These are phyloP conservation scores for Suillus subalutaceus DNA, from an alignment of 768 basidiomycete species.

Conservation along the genomic window DNA sequence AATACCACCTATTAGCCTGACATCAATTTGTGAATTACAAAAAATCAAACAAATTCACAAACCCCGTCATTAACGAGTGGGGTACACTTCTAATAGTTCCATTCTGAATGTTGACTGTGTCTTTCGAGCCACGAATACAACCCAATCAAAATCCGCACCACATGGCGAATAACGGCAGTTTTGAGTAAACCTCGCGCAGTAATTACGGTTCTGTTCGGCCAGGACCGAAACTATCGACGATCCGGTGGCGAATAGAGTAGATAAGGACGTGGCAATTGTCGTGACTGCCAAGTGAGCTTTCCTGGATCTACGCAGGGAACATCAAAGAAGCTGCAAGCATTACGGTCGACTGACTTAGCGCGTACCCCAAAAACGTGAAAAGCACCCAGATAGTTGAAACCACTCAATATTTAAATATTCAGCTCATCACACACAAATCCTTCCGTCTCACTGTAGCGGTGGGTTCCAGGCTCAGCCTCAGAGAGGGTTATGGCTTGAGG, in stretches of 20 bases:
- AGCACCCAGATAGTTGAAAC: background rate
- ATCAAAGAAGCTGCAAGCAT: background rate
- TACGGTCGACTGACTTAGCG: background rate
- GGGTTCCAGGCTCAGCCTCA: background rate
- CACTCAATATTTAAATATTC: background rate
- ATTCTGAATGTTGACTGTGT: background rate
- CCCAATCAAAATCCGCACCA: background rate
- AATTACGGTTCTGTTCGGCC: background rate
- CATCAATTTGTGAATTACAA: background rate
- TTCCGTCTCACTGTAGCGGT: background rate
- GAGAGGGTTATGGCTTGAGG: background rate
- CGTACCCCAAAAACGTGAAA: background rate
- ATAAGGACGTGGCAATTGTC: background rate
- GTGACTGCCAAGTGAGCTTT: background rate
- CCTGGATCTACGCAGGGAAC: background rate
- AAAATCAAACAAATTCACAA: background rate
- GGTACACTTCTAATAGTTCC: no score
- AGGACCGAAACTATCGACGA: background rate
- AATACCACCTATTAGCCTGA: background rate
- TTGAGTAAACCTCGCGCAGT: background rate
- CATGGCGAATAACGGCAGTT: background rate
- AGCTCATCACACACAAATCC: background rate
- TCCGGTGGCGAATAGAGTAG: constrained; percentile 1
- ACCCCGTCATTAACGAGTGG: background rate
- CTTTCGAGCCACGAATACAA: background rate